These are phyloP conservation scores for Suillus ampliporus DNA, from an alignment of 768 basidiomycete species.

Conservation along the genomic window DNA sequence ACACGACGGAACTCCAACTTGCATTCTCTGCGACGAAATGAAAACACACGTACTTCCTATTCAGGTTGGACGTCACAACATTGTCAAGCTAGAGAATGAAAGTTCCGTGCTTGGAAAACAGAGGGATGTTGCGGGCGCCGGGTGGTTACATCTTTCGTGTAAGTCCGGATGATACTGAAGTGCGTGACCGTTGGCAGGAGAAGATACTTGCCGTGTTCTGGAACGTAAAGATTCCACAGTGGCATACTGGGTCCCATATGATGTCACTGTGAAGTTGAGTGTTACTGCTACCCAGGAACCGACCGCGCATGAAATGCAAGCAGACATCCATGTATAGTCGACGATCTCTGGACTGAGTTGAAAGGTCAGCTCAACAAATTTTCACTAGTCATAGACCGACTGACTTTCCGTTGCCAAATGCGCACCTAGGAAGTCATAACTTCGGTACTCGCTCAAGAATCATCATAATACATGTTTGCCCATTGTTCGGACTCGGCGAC, in stretches of 20 bases:
- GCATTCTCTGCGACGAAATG: slow-evolving; percentile 5
- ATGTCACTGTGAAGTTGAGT: slow-evolving; percentile 78
- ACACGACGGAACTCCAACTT: too few relatives aligned
- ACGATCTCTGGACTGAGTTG: slow-evolving; percentile 63
- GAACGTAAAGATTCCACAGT: slow-evolving; percentile 74
- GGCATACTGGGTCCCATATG: slow-evolving; percentile 78
- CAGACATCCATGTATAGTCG: slow-evolving; percentile 55
- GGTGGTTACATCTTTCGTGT: slow-evolving; percentile 79
- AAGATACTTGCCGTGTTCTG: slow-evolving; percentile 76
- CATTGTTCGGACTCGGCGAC: slow-evolving; percentile 67
- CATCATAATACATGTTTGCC: slow-evolving; percentile 66
- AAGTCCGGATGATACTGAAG: slow-evolving; percentile 76
- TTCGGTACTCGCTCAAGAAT: slow-evolving; percentile 58
- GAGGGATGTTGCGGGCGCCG: slow-evolving; percentile 69
- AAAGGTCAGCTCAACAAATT: background rate
- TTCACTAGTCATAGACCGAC: slow-evolving; percentile 23
- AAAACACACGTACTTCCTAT: slow-evolving; percentile 56
- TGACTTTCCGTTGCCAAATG: slow-evolving; percentile 71
- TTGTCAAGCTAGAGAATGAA: slow-evolving; percentile 82
- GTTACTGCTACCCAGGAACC: slow-evolving; percentile 80
- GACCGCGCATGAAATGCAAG: slow-evolving; percentile 28
- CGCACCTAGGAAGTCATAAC: slow-evolving; percentile 49
- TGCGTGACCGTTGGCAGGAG: background rate
- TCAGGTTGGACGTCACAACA: slow-evolving; percentile 57
- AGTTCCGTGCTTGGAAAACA: slow-evolving; percentile 69